A percentile compares a stretch with the other conserved stretches of the same genome.
These are phyloP conservation scores for Syncephalis fuscata DNA, from an alignment of 371 early-diverging fungal species.

Conservation along the genomic window DNA sequence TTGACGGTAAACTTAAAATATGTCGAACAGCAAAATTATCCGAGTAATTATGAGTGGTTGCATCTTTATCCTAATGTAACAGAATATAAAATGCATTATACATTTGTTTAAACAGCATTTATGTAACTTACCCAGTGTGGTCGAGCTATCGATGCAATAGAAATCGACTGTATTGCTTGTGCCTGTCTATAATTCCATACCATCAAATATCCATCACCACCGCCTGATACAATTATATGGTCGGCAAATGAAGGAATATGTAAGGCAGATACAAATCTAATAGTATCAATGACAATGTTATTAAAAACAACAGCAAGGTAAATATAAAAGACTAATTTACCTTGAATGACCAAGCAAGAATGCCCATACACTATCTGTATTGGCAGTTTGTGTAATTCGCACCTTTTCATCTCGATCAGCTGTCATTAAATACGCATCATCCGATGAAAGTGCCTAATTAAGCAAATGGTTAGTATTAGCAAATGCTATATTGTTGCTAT, in stretches of 20 bases:
- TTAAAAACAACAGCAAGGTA: not conserved
- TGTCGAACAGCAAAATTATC: not conserved
- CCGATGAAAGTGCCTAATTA: conserved; percentile 22
- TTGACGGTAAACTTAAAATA: not conserved
- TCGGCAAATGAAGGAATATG: conserved; percentile 4
- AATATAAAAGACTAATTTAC: conserved; percentile 19
- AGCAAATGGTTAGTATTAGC: not conserved
- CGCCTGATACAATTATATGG: conserved; percentile 48
- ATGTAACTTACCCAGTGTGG: not conserved
- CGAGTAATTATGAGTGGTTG: too few relatives aligned
- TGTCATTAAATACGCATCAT: conserved; percentile 57
- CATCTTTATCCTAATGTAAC: not conserved
- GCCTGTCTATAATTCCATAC: conserved; percentile 53
- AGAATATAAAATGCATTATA: not conserved
- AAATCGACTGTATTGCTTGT: conserved; percentile 6
- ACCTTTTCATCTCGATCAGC: conserved; percentile 95
- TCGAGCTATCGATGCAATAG: not conserved
- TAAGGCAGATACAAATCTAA: conserved; percentile 6
- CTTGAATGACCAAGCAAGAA: conserved; percentile 86
- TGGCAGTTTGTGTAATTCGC: conserved; percentile 76
- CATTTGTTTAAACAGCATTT: not conserved
- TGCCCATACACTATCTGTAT: conserved; percentile 68
- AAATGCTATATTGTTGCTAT: not conserved
- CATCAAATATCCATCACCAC: conserved; percentile 70
- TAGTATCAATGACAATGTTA: not conserved